These are phyloP conservation scores for Aspergillus avenaceus DNA, from an alignment of 495 filamentous ascomycete species.

Conservation along the genomic window DNA sequence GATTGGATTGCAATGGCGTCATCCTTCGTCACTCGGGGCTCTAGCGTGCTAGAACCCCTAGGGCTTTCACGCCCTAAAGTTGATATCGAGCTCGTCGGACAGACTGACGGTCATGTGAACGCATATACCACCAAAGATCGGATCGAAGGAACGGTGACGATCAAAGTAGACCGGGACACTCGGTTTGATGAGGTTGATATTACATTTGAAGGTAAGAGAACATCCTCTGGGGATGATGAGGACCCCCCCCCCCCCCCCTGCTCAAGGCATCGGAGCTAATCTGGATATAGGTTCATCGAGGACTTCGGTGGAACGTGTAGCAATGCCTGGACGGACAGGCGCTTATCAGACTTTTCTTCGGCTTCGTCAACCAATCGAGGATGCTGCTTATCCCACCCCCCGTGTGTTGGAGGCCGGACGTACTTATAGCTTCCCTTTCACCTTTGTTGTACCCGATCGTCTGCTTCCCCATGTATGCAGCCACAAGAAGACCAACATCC, in stretches of 20 bases:
- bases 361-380: conserved; percentile 73
- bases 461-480: conserved; percentile 61
- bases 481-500: conserved; percentile 50
- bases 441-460: conserved; percentile 77
- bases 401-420: conserved; percentile 62
- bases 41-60: conserved; percentile 26
- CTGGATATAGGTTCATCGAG: conserved; percentile 36
- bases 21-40: conserved; percentile 26
- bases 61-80: conserved; percentile 31
- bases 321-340: conserved; percentile 46
- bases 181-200: conserved; percentile 80
- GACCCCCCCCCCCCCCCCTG: too few relatives aligned
- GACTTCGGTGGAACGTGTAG: conserved; percentile 49
- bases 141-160: conserved; percentile 54
- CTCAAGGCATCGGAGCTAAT: too few relatives aligned
- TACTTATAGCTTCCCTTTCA: conserved; percentile 75
- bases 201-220: conserved; percentile 62
- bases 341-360: conserved; percentile 68
- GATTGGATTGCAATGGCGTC: conserved; percentile 11
- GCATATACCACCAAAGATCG: conserved; percentile 58
- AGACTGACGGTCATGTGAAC: conserved; percentile 34
- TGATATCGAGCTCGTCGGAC: conserved; percentile 29
- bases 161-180: conserved; percentile 61
- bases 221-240: too few relatives aligned
- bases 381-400: conserved; percentile 63